Conservation (phyloP, 2,329 filamentous ascomycete genomes). For the Fusarium keratoplasticum region DNA sequence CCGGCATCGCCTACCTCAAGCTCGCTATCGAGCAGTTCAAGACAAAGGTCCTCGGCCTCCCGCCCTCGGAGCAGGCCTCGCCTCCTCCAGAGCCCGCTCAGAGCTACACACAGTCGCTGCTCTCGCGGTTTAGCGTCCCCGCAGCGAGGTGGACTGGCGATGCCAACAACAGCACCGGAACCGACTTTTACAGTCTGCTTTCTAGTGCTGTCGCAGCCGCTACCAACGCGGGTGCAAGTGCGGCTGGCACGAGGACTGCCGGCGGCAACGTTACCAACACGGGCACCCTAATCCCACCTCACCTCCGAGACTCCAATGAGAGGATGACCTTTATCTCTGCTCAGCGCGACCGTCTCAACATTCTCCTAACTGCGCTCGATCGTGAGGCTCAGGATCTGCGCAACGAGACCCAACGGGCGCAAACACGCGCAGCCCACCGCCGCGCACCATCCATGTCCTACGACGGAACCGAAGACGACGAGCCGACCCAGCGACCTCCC, state of each 20-base stretch:
- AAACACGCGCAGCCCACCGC: slow-evolving; percentile 36
- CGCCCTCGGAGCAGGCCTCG: slow-evolving; percentile 60
- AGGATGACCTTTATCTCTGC: slow-evolving; percentile 81
- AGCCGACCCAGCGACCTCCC: slow-evolving; percentile 55
- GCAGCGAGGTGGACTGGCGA: slow-evolving; percentile 68
- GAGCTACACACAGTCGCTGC: slow-evolving; percentile 82
- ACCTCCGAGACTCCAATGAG: slow-evolving; percentile 70
- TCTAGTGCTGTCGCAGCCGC: slow-evolving; percentile 78
- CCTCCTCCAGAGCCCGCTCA: slow-evolving; percentile 57
- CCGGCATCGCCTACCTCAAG: slow-evolving; percentile 81
- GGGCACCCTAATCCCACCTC: slow-evolving; percentile 76
- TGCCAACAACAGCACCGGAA: slow-evolving; percentile 58
- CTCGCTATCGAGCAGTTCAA: slow-evolving; percentile 77
- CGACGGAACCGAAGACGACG: slow-evolving; percentile 48
- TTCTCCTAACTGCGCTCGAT: slow-evolving; percentile 82
- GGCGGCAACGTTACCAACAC: slow-evolving; percentile 50
- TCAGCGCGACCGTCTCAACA: slow-evolving; percentile 81
- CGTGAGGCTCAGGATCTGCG: slow-evolving; percentile 76
- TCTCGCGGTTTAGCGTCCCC: slow-evolving; percentile 89
- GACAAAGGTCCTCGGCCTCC: slow-evolving; percentile 82
- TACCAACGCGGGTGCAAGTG: slow-evolving; percentile 56
- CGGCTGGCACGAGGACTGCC: slow-evolving; percentile 46
- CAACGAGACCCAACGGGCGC: slow-evolving; percentile 47
- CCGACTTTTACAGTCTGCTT: slow-evolving; percentile 83
- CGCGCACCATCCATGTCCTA: slow-evolving; percentile 39